Conservation (phyloP, 306 rosid genomes). For the Abrus precatorius region DNA sequence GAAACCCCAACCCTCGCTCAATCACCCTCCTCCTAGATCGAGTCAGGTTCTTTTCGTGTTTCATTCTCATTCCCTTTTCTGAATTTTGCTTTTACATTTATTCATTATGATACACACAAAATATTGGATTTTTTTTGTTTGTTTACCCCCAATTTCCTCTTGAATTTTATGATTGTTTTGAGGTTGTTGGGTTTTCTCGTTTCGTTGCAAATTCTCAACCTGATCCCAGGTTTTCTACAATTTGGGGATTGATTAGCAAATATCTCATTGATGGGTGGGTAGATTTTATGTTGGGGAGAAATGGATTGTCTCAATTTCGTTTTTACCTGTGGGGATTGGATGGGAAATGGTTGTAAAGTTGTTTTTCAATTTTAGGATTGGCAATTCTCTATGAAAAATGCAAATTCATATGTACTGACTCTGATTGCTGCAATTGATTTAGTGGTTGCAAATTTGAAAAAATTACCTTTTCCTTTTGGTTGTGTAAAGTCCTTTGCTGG, state of each 20-base stretch:
- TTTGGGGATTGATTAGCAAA: slow-evolving; percentile 22
- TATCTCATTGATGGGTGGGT: slow-evolving; percentile 36
- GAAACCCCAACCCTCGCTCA: slow-evolving; percentile 60
- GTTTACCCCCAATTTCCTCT: slow-evolving; percentile 4
- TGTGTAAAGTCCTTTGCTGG: background rate
- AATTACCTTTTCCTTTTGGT: slow-evolving; percentile 11
- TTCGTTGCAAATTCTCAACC: slow-evolving; percentile 30
- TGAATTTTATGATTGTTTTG: slow-evolving; percentile 23
- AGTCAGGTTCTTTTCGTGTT: slow-evolving; percentile 68
- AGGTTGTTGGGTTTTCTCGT: slow-evolving; percentile 28
- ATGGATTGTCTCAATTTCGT: slow-evolving; percentile 24
- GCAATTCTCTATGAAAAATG: background rate
- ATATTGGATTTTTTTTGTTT: background rate
- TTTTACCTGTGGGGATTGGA: slow-evolving; percentile 11
- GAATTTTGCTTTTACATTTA: slow-evolving; percentile 1
- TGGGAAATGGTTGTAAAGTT: background rate
- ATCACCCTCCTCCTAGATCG: slow-evolving; percentile 65
- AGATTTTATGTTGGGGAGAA: slow-evolving; percentile 11
- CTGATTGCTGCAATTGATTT: slow-evolving; percentile 30
- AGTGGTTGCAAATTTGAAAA: slow-evolving; percentile 27
- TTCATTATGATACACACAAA: background rate
- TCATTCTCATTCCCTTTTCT: background rate
- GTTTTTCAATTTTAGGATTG: slow-evolving; percentile 33
- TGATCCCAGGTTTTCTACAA: slow-evolving; percentile 38
- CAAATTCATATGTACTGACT: slow-evolving; percentile 1